Percentiles rank a stretch among this genome's conserved stretches.
These are phyloP conservation scores for Mortierella sp. DNA, from an alignment of 371 early-diverging fungal species.

Conservation along the genomic window DNA sequence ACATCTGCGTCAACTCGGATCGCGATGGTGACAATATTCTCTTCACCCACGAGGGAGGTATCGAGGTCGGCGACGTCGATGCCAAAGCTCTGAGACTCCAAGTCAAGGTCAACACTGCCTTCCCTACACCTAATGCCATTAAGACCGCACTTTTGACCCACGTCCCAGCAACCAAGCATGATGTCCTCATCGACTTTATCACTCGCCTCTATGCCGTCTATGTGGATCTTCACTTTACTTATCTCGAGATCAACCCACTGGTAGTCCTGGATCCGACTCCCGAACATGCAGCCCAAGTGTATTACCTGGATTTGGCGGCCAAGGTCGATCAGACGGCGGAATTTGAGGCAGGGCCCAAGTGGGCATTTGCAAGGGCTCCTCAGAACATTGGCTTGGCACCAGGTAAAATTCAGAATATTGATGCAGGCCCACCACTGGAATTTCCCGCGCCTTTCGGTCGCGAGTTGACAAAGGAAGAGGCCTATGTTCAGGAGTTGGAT, in stretches of 20 bases:
- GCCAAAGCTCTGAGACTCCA: constrained; percentile 91
- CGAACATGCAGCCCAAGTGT: constrained; percentile 72
- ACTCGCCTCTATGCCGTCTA: constrained; percentile 93
- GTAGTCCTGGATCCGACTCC: constrained; percentile 84
- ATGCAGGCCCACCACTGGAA: constrained; percentile 90
- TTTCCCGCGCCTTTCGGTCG: constrained; percentile 99
- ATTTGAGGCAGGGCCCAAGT: constrained; percentile 93
- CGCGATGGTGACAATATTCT: constrained; percentile 96
- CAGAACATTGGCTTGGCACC: constrained; percentile 62
- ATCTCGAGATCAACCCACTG: constrained; percentile 98
- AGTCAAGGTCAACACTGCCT: constrained; percentile 73
- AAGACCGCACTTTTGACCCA: constrained; percentile 70
- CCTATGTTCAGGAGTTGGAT: constrained; percentile 96
- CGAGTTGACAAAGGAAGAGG: constrained; percentile 95
- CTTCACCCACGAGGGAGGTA: constrained; percentile 98
- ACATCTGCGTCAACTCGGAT: constrained; percentile 95
- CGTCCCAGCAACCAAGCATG: constrained; percentile 79
- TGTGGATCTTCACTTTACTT: constrained; percentile 96
- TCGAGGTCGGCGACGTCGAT: constrained; percentile 98
- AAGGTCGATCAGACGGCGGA: constrained; percentile 98
- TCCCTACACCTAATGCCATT: constrained; percentile 75
- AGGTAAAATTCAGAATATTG: constrained; percentile 54
- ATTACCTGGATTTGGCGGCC: constrained; percentile 96
- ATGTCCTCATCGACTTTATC: constrained; percentile 90
- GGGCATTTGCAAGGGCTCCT: constrained; percentile 83